phyloP scores from a whole-genome alignment of 441 rosid genomes.

The Erodium chrysanthum region DNA sequence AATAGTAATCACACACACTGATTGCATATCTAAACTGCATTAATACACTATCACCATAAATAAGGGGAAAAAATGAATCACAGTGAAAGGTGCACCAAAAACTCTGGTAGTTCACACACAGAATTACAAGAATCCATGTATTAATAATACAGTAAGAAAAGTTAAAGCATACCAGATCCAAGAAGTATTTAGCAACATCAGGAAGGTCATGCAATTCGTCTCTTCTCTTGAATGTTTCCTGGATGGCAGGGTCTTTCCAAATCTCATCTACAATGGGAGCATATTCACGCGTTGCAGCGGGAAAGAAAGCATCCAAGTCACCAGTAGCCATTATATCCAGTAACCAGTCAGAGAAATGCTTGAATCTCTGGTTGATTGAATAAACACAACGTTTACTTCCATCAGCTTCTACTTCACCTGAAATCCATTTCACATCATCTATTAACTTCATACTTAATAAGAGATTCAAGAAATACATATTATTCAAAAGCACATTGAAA shows the following conservation, averaged over 20 bases:
- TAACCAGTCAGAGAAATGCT: slow-evolving; percentile 97
- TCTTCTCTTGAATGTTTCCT: slow-evolving; percentile 74
- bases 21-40: neutral
- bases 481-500: neutral
- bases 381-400: slow-evolving; percentile 47
- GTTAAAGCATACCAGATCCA: slow-evolving; percentile 55
- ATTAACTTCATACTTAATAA: slow-evolving; percentile 15
- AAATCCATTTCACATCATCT: neutral
- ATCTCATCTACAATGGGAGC: slow-evolving; percentile 91
- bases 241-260: slow-evolving; percentile 94
- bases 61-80: too few relatives aligned
- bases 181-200: slow-evolving; percentile 83
- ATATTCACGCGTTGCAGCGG: too few relatives aligned
- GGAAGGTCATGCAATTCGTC: slow-evolving; percentile 94
- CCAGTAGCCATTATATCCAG: slow-evolving; percentile 97
- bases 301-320: slow-evolving; percentile 65
- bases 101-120: neutral
- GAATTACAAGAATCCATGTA: neutral
- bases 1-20: neutral
- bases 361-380: slow-evolving; percentile 80
- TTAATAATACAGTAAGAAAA: neutral
- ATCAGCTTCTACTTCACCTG: slow-evolving; percentile 42
- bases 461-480: neutral
- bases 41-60: neutral
- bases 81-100: neutral